A percentile compares a stretch with the other conserved stretches of the same genome.
These are phyloP conservation scores for Rhodamnia argentea DNA, from an alignment of 345 rosid genomes.

Conservation along the genomic window DNA sequence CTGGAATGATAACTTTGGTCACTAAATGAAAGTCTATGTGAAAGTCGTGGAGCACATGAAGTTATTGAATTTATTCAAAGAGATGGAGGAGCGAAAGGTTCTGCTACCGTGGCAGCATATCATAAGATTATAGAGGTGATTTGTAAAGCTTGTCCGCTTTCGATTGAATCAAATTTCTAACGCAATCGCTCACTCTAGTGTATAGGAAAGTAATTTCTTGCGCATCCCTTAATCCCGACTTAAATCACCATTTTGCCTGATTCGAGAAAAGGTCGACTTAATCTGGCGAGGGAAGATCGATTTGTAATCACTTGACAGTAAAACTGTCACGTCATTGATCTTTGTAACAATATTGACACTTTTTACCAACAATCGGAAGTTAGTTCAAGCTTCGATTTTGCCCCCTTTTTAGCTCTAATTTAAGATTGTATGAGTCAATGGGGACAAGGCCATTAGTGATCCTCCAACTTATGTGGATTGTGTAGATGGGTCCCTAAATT, in stretches of 20 bases:
- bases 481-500: background rate
- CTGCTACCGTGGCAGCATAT: too few species aligned
- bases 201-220: background rate
- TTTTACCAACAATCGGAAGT: background rate
- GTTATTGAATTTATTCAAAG: too few species aligned
- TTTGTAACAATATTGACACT: background rate
- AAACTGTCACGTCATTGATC: background rate
- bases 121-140: too few species aligned
- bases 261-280: background rate
- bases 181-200: background rate
- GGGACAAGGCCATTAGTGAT: background rate
- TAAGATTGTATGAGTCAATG: background rate
- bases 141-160: too few species aligned
- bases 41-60: too few species aligned
- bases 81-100: too few species aligned
- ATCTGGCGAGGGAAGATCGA: background rate
- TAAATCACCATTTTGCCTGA: background rate
- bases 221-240: background rate
- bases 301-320: background rate
- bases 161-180: background rate
- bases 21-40: too few species aligned
- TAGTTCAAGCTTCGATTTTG: background rate
- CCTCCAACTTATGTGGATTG: background rate
- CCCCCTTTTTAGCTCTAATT: background rate
- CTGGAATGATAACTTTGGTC: too few species aligned